Evolutionary conservation across 768 basidiomycete genomes (phyloP), one percentile per base, ranked within the genome.

Genomic region (Pleurotus cornucopiae): DNA sequence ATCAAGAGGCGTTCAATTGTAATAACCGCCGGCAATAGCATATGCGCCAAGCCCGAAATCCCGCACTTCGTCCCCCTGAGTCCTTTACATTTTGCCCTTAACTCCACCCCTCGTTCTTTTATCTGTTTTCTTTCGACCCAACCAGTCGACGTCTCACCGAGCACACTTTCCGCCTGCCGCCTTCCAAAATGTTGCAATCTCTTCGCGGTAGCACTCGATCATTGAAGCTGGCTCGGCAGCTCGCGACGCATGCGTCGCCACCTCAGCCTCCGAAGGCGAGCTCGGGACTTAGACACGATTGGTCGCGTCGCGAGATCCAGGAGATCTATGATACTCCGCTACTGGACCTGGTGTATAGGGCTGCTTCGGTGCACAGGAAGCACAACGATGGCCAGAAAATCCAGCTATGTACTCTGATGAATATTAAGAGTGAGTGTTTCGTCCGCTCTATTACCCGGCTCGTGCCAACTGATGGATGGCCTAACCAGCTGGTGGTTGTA

Each of bases 371-470:
- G 9, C 96, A 98, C 70, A 79, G 95, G 61, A 80, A 86, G 65
- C 77, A 89, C 69, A 93, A 97, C 62, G 89, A 95, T 72, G 87
- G 94, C 30, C 79, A 72, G 63, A 93, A 97, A 76, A 84, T 98
- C 26, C 96, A 98, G 72, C 80, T 98, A 30, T 98, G 95, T 64
- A 98, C 96, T 3, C 79, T 98, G 26, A 94, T 98, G 89, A 98
- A 98, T 69, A 98, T 98, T 72, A 98, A 98, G 73, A 94, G 94
- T 91, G 70, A 62, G 88, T 78, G 57, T 37, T 39, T 21, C n/a
- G 58, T 47, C 44, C 63, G 56, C 62, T 63, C 53, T 69, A 67
- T 67, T 62, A 63, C 59, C 66, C 47, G 46, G 49, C 11, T 34
- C 37, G 39, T 58, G 52, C 56, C 59, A 38, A 61, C 57, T 57